A percentile compares a stretch with the other conserved stretches of the same genome.
Conservation (phyloP, 192 early-diverging fungal genomes). For the Backusella psychrophila region DNA sequence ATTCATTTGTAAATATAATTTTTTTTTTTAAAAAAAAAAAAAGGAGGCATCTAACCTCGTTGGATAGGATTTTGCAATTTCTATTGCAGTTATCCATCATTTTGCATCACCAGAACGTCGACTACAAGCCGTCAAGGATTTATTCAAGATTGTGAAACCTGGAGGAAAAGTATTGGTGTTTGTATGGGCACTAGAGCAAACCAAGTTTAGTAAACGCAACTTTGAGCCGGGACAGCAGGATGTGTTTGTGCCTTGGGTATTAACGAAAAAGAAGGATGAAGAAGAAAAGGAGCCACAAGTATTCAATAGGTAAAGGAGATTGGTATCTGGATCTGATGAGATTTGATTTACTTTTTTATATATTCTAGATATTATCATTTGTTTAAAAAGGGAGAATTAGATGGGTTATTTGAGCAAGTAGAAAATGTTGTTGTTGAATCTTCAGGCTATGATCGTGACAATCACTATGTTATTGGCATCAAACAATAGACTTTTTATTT, state of each 20-base stretch:
- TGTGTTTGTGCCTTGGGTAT: slow-evolving; percentile 91
- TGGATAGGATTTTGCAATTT: slow-evolving; percentile 85
- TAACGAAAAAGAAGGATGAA: slow-evolving; percentile 50
- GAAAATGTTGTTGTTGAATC: slow-evolving; percentile 55
- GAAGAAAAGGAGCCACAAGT: slow-evolving; percentile 35
- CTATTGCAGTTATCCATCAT: slow-evolving; percentile 96
- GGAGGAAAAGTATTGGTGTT: slow-evolving; percentile 79
- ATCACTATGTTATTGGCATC: slow-evolving; percentile 81
- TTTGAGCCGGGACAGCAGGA: slow-evolving; percentile 83
- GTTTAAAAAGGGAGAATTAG: slow-evolving; percentile 85
- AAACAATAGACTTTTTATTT: neutral
- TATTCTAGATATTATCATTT: slow-evolving; percentile 83
- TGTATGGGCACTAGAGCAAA: slow-evolving; percentile 97
- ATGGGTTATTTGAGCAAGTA: slow-evolving; percentile 56
- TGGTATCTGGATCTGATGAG: too few relatives aligned
- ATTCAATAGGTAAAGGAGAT: slow-evolving; percentile 40
- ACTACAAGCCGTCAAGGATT: slow-evolving; percentile 68
- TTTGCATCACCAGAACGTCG: slow-evolving; percentile 79
- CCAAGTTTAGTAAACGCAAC: slow-evolving; percentile 63
- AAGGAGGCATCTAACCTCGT: too few relatives aligned
- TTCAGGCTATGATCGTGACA: slow-evolving; percentile 93
- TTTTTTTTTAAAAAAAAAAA: too few relatives aligned
- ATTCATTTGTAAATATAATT: slow-evolving; percentile 63
- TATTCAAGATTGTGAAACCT: slow-evolving; percentile 69
- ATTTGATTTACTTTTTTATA: slow-evolving; percentile 3